These are phyloP conservation scores for Prunus mongolica DNA, from an alignment of 306 rosid species.

Conservation along the genomic window DNA sequence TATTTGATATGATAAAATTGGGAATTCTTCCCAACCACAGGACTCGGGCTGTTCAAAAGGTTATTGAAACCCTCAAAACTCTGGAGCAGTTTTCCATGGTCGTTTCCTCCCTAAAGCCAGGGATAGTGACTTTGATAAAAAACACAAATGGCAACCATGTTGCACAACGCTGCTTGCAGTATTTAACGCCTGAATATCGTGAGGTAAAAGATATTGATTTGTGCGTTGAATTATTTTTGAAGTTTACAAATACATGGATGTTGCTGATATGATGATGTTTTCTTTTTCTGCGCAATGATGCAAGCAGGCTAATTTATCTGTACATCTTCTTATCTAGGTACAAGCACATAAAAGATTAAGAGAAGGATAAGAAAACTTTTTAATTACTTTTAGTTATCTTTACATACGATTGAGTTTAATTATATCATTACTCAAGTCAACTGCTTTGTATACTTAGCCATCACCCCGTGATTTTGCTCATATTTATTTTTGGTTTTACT, in stretches of 20 bases:
- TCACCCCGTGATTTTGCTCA: too few species aligned
- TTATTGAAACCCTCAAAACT: conserved; percentile 53
- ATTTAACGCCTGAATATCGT: conserved; percentile 29
- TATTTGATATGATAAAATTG: background rate
- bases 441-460: too few species aligned
- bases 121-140: conserved; percentile 43
- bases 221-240: background rate
- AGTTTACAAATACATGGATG: background rate
- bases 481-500: too few species aligned
- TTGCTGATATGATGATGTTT: conserved; percentile 11
- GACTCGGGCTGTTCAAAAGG: conserved; percentile 63
- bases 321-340: background rate
- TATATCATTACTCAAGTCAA: background rate
- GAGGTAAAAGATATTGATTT: conserved; percentile 31
- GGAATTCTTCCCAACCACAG: conserved; percentile 27
- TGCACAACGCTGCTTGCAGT: conserved; percentile 55
- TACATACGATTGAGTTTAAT: background rate
- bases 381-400: background rate
- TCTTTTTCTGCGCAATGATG: background rate
- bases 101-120: conserved; percentile 44
- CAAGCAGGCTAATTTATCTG: background rate
- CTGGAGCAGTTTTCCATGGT: conserved; percentile 43
- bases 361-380: background rate
- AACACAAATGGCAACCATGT: conserved; percentile 57
- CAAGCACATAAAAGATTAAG: background rate